Base-by-base conservation (phyloP, 163 green algal genomes). In the Trebouxia gelatinosa region DNA sequence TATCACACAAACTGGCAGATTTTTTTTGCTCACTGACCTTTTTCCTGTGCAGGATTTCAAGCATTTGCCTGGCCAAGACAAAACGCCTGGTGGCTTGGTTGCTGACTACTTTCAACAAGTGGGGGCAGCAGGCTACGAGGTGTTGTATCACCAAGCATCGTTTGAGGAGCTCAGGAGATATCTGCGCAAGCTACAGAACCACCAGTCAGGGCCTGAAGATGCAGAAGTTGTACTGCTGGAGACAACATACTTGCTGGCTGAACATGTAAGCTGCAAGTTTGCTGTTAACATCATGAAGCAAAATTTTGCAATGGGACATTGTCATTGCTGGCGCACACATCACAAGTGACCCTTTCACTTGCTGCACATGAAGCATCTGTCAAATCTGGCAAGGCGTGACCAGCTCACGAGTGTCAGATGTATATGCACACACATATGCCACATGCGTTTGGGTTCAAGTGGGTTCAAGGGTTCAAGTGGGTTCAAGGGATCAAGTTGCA, bases 131-230 rank as follows among this genome's bases (percentile, higher is more conserved):
- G 64, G 32, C 26, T 32, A 54, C 23, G 64, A 72, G 64, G 37
- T 54, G 6, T 32, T 72, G 5, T 23, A 23, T 11, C 35, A 72
- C 0, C 17, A 72, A 51, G 64, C 37, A 9, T 72, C 64, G 7
- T 7, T 9, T 72, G 64, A 72, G 35, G 35, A 72, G 37, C 35
- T 72, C 6, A 72, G 50, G n/a, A 35, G 64, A 19, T 72, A 72
- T 37, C 19, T 72, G 35, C 64, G 64, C 64, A 72, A 72, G 37
- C 35, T 37, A 2, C 64, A 72, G 9, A 29, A 72, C 37, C 64
- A 23, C 3, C 64, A 72, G 26, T n/a, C 34, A 35, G 50, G 6
- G 16, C 35, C 64, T 28, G 64, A 72, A 51, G 32, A 51, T 32
- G 64, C 64, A 17, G 64, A 72, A 11, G 35, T 72, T 54, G 35